These are phyloP conservation scores for Candida neerlandica DNA, from an alignment of 1,139 yeast genomes.

Conservation along the genomic window DNA sequence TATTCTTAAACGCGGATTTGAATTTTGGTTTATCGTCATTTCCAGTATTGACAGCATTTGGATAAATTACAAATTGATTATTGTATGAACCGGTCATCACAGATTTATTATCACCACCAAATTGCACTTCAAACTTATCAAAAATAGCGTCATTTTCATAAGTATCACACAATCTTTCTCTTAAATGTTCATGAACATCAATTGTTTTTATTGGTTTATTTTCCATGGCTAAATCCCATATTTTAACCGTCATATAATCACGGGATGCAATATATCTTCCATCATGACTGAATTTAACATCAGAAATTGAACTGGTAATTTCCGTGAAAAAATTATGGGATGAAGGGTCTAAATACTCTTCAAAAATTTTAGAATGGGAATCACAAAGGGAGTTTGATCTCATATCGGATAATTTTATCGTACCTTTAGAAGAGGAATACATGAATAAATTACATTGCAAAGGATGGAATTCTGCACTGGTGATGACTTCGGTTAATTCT, in stretches of 20 bases:
- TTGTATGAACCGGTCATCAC: conserved; percentile 98
- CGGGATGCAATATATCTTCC: conserved; percentile 95
- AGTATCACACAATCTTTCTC: conserved; percentile 93
- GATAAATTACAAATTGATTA: conserved; percentile 96
- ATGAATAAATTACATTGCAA: conserved; percentile 87
- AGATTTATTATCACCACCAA: conserved; percentile 89
- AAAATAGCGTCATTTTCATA: conserved; percentile 98
- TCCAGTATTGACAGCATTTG: conserved; percentile 55
- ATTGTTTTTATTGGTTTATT: conserved; percentile 91
- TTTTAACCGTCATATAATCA: conserved; percentile 95
- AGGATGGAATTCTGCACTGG: conserved; percentile 98
- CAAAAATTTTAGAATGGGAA: conserved; percentile 83
- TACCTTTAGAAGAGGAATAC: conserved; percentile 97
- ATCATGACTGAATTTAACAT: conserved; percentile 88
- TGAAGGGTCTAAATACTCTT: conserved; percentile 90
- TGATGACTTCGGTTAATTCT: conserved; percentile 96
- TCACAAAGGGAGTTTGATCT: conserved; percentile 94
- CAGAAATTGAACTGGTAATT: conserved; percentile 92
- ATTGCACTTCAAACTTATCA: conserved; percentile 96
- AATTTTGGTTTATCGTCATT: conserved; percentile 14
- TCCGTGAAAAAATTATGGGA: conserved; percentile 96
- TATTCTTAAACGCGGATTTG: conserved; percentile 11
- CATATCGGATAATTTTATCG: conserved; percentile 96
- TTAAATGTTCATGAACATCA: conserved; percentile 91
- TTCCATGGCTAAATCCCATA: conserved; percentile 99